Evolutionary conservation across 768 basidiomycete species (phyloP), one percentile per base, ranked within the genome.

Genomic region (Clitopilus hobsonii): DNA sequence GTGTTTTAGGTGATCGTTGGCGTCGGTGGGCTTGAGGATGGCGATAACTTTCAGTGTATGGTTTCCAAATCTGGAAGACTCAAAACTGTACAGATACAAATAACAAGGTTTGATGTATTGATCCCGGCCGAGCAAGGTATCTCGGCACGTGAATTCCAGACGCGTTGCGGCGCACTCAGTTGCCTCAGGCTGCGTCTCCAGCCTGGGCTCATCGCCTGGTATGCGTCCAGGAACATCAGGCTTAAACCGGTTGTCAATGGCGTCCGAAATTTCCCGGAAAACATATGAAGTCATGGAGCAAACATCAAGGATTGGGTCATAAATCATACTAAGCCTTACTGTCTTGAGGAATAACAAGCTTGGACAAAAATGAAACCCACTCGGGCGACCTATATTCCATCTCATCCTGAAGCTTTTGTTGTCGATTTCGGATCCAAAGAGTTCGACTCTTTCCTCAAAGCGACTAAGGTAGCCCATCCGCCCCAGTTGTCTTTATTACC

Each of bases 371-470:
- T 67, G 60, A 69, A 66, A 48, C 69, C 66, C 28, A 56, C 61
- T 18, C 66, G 60, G 59, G 57, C 62, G 26, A 62, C 63, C 29
- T 72, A 74, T 45, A 56, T 63, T 7, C 73, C 70, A 6, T 68
- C 68, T 6, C 71, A 76, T 56, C 63, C 64, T 6, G 61, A 67
- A 5, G 11, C 22, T 24, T 69, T 77, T 53, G 22, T 69, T 41
- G 76, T 78, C 7, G 64, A 74, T 45, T 72, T 72, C 49, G 57
- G 57, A 5, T 58, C 67, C 6, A 76, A 74, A 10, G 67, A 70
- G 6, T 78, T 68, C 58, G 59, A 54, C 23, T 77, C 77, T 7
- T 68, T 61, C 8, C 57, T 78, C 32, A 71, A 63, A 57, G 60
- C 75, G n/a, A 58, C 60, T 20, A 68, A 68, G 69, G 76, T 74